Evolutionary conservation across 345 rosid genomes (phyloP).

Genomic region (Eucalyptus coolabah): DNA sequence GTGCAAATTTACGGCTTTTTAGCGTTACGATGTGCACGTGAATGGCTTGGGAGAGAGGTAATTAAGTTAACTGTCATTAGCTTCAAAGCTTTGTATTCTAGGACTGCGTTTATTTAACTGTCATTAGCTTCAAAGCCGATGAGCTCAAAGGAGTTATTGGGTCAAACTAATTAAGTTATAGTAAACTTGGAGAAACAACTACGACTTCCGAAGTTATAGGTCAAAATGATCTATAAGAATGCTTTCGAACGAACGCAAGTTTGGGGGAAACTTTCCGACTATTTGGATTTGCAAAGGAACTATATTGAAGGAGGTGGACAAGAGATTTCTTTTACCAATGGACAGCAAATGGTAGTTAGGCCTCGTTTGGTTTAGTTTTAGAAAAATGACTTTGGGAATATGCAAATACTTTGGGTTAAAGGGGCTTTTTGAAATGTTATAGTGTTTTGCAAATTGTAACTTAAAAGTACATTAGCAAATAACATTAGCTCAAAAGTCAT

Average conservation of each 20-base stretch:
- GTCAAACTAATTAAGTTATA: background rate
- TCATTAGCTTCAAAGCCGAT: background rate
- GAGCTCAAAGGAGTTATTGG: background rate
- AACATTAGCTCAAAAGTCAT: no score
- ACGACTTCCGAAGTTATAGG: background rate
- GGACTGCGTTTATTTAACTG: background rate
- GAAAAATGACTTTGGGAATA: no score
- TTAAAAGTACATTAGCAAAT: no score
- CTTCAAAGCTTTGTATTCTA: no score
- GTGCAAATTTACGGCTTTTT: background rate
- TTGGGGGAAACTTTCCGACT: background rate
- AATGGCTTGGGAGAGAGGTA: background rate
- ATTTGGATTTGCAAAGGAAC: background rate
- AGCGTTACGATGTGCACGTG: background rate
- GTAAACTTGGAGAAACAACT: background rate
- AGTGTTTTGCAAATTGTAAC: rapidly evolving
- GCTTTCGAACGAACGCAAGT: background rate
- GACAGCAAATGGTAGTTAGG: background rate
- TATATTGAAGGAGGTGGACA: background rate
- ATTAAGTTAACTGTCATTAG: no score
- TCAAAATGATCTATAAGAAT: background rate
- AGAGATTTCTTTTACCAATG: background rate
- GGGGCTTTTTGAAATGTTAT: rapidly evolving
- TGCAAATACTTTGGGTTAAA: no score
- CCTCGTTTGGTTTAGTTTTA: rapidly evolving